Base-by-base conservation (phyloP, 805 yeast genomes). In the Yarrowia sp. region DNA sequence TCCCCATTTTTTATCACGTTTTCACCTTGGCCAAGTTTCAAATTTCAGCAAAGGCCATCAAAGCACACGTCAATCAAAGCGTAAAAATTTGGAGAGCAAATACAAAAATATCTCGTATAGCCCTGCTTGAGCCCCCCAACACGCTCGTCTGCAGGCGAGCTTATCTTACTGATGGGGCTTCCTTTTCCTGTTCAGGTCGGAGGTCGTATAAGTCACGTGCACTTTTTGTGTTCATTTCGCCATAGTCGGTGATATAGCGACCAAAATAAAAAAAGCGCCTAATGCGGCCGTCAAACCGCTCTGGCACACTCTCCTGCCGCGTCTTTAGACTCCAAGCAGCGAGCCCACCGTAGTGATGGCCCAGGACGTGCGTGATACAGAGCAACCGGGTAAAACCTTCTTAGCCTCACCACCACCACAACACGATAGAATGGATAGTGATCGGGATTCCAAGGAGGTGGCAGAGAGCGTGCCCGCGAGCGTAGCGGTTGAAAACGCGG, bases 361-460 rank as follows among this genome's bases (percentile, higher is more conserved):
- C 17, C 36, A 14, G 51, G 53, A 47, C 39, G 57, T 50, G 57
- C 28, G 42, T 36, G 61, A 55, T 55, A 41, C 38, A 31, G 61
- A 55, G 61, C 61, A 55, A 55, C 61, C 38, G 47, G 47, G 61
- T 41, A 41, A 55, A 55, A 55, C 61, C 61, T 55, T 55, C 61
- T 55, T 55, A 55, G 61, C 61, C 61, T 55, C 61, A 55, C 61
- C 61, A 55, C 60, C 60, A 51, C 45, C 61, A 55, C 61, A 39
- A 55, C 61, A 55, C 61, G 47, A 41, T 39, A 55, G 61, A 55
- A 55, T 55, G 61, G 61, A 17, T 31, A 55, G 47, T 41, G 61
- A 55, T 38, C 61, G 61, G 47, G 61, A 55, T 41, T 14, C 18
- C 15, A 17, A 41, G 61, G 61, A 28, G 28, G 47, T 8, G 8